Conservation (phyloP, 306 rosid species). For the Myrica gale region DNA sequence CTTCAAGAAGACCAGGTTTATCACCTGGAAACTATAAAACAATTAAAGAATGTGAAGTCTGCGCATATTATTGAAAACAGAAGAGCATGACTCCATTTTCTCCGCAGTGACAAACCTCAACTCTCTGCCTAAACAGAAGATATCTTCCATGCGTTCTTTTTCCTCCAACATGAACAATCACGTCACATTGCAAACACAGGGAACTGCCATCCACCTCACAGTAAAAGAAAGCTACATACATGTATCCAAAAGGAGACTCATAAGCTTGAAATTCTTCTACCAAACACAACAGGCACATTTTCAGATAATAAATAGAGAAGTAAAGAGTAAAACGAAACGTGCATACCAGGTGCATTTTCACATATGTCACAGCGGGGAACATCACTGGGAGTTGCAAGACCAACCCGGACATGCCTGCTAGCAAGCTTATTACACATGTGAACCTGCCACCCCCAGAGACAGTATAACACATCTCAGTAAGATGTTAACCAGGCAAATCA, state of each 20-base stretch:
- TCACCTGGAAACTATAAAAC: slow-evolving; percentile 85
- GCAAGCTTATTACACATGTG: slow-evolving; percentile 98
- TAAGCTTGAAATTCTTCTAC: slow-evolving; percentile 21
- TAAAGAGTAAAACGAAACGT: background rate
- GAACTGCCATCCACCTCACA: slow-evolving; percentile 96
- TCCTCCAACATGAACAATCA: slow-evolving; percentile 97
- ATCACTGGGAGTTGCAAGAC: slow-evolving; percentile 89
- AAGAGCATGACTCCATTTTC: slow-evolving; percentile 14
- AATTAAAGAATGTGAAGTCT: slow-evolving; percentile 28
- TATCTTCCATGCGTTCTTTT: slow-evolving; percentile 98
- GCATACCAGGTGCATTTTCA: slow-evolving; percentile 91
- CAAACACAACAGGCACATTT: slow-evolving; percentile 9
- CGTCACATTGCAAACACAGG: slow-evolving; percentile 94
- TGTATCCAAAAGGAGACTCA: slow-evolving; percentile 29
- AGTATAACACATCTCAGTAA: slow-evolving; percentile 16
- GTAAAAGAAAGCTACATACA: slow-evolving; percentile 85
- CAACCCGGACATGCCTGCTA: slow-evolving; percentile 93
- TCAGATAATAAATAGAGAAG: background rate
- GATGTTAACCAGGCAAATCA: slow-evolving; percentile 12
- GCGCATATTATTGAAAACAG: background rate
- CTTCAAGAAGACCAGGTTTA: slow-evolving; percentile 53
- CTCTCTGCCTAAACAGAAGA: slow-evolving; percentile 89
- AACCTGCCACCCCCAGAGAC: slow-evolving; percentile 54
- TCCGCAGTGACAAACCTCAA: slow-evolving; percentile 61
- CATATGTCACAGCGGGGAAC: slow-evolving; percentile 94